Conservation (phyloP, 306 rosid species). For the Quercus agrifolia region DNA sequence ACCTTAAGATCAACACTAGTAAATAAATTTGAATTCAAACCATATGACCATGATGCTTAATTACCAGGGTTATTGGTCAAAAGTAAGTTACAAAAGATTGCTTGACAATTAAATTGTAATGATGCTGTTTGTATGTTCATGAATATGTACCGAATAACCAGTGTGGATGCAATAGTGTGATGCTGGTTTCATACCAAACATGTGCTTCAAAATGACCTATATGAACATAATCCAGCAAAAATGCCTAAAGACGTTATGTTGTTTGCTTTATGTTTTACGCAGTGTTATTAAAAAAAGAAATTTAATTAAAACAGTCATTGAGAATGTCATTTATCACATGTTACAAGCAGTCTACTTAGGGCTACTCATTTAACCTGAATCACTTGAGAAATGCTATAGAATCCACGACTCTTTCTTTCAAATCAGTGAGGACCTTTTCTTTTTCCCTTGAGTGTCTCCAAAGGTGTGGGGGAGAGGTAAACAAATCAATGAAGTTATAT, state of each 20-base stretch:
- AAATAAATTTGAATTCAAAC: neutral
- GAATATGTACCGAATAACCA: neutral
- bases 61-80: neutral
- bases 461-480: neutral
- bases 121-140: neutral
- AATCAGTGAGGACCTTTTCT: neutral
- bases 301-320: neutral
- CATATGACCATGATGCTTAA: neutral
- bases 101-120: neutral
- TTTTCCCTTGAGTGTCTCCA: neutral
- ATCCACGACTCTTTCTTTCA: neutral
- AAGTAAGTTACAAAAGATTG: neutral
- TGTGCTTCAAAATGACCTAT: neutral
- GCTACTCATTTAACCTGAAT: neutral
- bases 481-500: neutral
- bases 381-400: neutral
- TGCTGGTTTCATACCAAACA: neutral
- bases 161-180: neutral
- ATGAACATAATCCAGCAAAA: neutral
- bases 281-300: too few relatives aligned
- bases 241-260: too few relatives aligned
- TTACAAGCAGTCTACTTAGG: neutral
- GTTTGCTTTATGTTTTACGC: too few relatives aligned
- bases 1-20: neutral
- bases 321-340: slow-evolving; percentile 4